Base-by-base conservation (phyloP, 1,284 basidiomycete species). In the Athelia sp. region DNA sequence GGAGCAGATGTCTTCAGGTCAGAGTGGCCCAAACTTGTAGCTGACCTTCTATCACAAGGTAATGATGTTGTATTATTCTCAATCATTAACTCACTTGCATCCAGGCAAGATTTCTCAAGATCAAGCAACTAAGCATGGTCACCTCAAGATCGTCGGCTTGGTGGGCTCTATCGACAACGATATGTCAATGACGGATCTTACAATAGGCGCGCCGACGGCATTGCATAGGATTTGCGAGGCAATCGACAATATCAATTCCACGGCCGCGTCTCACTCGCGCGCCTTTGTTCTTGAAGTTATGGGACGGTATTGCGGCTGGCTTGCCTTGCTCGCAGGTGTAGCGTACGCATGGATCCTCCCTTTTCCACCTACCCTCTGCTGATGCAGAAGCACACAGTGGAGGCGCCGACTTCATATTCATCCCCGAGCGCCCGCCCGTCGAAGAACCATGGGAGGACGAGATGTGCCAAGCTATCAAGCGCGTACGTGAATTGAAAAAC, bases 91-190 rank as follows among this genome's bases (percentile, higher is more conserved):
- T 17, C 9, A 40, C 35, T 45, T 18, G 31, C 51, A 45, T 21
- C 31, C 59, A 84, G 87, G 76, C 52, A 75, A 78, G 54, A 98
- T 98, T 64, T 83, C 82, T 1, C 74, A 82, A 23, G 84, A 83
- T 46, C 90, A 98, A 63, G 78, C 80, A 22, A 64, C 75, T 36
- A 71, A 73, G 9, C 87, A 95, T 62, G 74, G 81, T 6, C 90
- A 98, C 59, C 85, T 99, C 57, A 92, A 86, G 69, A 98, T 99
- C 60, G 96, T 95, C 57, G 96, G 97, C 38, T 83, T 99, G 22
- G 96, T 99, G 47, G 96, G 96, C 40, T 96, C 93, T 3, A 98
- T 99, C 66, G 96, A 99, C 73, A 99, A 99, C 64, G 97, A 99
- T 68, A 97, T 99, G 93, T 89, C 91, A 18, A 80, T 97, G 80